Percentiles rank a stretch among this genome's conserved stretches.
phyloP scores from a whole-genome alignment of 345 rosid species.

The Melaleuca quinquenervia region DNA sequence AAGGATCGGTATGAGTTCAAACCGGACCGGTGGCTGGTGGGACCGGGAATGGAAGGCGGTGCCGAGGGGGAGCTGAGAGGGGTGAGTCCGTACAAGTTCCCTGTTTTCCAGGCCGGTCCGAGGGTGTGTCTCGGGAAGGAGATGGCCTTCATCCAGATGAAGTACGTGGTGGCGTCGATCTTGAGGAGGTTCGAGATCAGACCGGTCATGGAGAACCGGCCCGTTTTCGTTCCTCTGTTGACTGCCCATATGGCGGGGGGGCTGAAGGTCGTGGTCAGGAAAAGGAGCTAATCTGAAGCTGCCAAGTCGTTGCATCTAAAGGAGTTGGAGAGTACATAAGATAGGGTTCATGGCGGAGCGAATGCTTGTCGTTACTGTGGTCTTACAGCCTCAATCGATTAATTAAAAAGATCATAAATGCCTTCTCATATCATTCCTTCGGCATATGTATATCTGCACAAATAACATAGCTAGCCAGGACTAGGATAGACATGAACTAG shows the following conservation, averaged over 20 bases:
- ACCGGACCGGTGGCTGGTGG: constrained; percentile 65
- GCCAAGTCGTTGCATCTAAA: not conserved
- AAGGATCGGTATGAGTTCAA: constrained; percentile 37
- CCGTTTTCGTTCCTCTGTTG: constrained; percentile 47
- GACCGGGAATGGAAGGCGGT: constrained; percentile 7
- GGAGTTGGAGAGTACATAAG: not conserved
- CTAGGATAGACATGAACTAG: not conserved
- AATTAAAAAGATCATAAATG: not conserved
- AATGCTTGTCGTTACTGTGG: not conserved
- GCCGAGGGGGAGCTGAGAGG: constrained; percentile 22
- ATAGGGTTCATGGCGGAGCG: not conserved
- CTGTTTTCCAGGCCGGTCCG: constrained; percentile 70
- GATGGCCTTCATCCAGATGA: constrained; percentile 78
- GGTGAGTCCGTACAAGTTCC: constrained; percentile 40
- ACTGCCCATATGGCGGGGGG: constrained; percentile 79
- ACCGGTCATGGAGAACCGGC: constrained; percentile 23
- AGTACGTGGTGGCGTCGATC: constrained; percentile 39
- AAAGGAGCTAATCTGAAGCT: constrained; percentile 5
- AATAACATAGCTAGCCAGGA: not conserved
- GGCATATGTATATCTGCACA: not conserved
- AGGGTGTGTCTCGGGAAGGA: constrained; percentile 73
- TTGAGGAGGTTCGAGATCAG: constrained; percentile 34
- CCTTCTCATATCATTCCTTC: not conserved
- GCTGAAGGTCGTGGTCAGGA: constrained; percentile 29
- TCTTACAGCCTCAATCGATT: not conserved